Conservation (phyloP, 2,329 filamentous ascomycete species). For the Sporothrix humicola region DNA sequence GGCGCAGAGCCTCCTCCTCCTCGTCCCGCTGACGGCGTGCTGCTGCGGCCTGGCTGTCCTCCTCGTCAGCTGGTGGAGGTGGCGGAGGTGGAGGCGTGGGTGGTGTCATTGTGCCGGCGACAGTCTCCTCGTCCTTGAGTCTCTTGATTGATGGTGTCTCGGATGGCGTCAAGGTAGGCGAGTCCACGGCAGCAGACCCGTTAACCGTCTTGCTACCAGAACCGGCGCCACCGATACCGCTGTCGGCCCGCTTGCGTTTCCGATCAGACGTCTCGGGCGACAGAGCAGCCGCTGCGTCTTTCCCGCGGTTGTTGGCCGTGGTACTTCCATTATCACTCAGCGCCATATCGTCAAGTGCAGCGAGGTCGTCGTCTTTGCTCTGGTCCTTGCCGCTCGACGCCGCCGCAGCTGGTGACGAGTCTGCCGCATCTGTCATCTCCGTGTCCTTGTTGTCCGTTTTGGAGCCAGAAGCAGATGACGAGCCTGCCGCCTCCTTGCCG, state of each 20-base stretch:
- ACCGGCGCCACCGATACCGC: conserved; percentile 21
- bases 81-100: conserved; percentile 49
- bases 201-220: not conserved
- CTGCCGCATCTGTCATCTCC: not conserved
- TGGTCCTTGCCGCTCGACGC: not conserved
- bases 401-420: conserved; percentile 37
- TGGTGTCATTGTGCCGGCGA: conserved; percentile 51
- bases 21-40: conserved; percentile 54
- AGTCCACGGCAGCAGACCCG: conserved; percentile 41
- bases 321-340: conserved; percentile 53
- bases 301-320: not conserved
- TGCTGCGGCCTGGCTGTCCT: conserved; percentile 11
- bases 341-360: conserved; percentile 46
- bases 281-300: conserved; percentile 36
- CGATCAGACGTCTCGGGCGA: conserved; percentile 58
- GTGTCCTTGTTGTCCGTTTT: conserved; percentile 1
- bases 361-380: conserved; percentile 37
- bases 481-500: not conserved
- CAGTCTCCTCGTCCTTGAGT: conserved; percentile 54
- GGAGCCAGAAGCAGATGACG: not conserved
- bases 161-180: conserved; percentile 53
- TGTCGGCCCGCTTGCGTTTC: conserved; percentile 69
- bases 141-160: conserved; percentile 64
- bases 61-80: conserved; percentile 34
- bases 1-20: conserved; percentile 47